Evolutionary conservation across 2,329 filamentous ascomycete species (phyloP), one percentile per base, ranked within the genome.

Genomic region (Fusarium temperatum): DNA sequence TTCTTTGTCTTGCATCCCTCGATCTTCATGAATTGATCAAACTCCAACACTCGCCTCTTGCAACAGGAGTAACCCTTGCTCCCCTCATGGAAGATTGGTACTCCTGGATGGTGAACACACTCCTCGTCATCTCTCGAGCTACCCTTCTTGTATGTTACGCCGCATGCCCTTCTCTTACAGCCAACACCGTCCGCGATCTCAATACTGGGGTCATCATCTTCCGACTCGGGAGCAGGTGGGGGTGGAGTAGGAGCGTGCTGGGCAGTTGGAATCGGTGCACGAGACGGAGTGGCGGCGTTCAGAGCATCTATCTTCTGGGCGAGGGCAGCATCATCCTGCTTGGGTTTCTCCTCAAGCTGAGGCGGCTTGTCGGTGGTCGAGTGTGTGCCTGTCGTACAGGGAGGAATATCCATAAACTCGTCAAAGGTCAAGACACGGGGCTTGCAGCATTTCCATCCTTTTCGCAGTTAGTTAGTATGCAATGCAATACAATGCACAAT

Each of bases 361-460:
- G 89, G 90, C 5, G 89, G 89, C 62, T 87, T 81, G 78, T 98
- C 96, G 71, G 96, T 93, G 18, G 94, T 95, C 67, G 94, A 96
- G 86, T 99, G 96, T 79, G 92, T 95, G 79, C 96, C 96, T 18
- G 92, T 93, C 32, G 96, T 98, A 88, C 96, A 99, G 42, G 96
- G 96, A 56, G 93, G 87, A 78, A 99, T 98, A 69, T 87, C 83
- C 83, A 99, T 94, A 87, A 99, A 99, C 85, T 99, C 96, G 84
- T 99, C 96, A 82, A 99, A 99, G 68, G 95, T 98, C 78, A 99
- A 88, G 78, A 98, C 95, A 80, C 96, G 93, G 65, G 95, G 93
- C 85, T 98, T 98, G 89, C 96, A 99, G 87, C 96, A 99, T 86
- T 97, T 97, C 96, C 96, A 98, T 81, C 96, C 96, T 98, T 79